Conservation (phyloP, 805 yeast species). For the Wickerhamomyces strasburgensis region DNA sequence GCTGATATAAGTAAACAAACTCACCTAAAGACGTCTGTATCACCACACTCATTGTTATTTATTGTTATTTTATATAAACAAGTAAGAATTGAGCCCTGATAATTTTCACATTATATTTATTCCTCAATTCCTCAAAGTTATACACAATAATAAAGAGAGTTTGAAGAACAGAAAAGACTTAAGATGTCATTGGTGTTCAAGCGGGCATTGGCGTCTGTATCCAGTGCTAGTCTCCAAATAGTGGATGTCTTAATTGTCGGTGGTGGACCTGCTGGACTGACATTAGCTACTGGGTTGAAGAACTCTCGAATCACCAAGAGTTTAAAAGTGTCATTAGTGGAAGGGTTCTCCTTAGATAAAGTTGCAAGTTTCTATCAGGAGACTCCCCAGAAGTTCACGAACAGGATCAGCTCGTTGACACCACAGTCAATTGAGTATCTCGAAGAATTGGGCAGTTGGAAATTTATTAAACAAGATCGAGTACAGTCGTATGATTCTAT, state of each 20-base stretch:
- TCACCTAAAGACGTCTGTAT: constrained; percentile 35
- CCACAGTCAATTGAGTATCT: constrained; percentile 71
- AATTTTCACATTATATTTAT: no score
- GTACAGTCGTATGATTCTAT: constrained; percentile 76
- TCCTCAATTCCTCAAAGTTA: no score
- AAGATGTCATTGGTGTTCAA: constrained; percentile 19
- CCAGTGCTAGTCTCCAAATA: no score
- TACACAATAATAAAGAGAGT: no score
- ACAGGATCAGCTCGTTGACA: constrained; percentile 82
- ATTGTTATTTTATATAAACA: no score
- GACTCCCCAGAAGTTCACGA: constrained; percentile 50
- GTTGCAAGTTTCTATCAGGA: constrained; percentile 38
- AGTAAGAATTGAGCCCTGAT: no score
- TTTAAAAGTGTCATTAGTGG: constrained; percentile 65
- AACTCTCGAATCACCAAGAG: constrained; percentile 55
- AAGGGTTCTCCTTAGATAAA: constrained; percentile 56
- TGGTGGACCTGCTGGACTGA: constrained; percentile 96
- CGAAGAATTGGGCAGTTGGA: constrained; percentile 72
- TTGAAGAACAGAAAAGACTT: no score
- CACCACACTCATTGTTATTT: constrained; percentile 33
- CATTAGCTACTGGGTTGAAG: constrained; percentile 77
- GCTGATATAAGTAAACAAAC: constrained; percentile 12
- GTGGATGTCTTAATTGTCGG: constrained; percentile 85
- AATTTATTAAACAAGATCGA: constrained; percentile 61
- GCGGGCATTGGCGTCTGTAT: no score